Evolutionary conservation across 768 basidiomycete species (phyloP), one percentile per base, ranked within the genome.

Genomic region (Amanita jacksonii): DNA sequence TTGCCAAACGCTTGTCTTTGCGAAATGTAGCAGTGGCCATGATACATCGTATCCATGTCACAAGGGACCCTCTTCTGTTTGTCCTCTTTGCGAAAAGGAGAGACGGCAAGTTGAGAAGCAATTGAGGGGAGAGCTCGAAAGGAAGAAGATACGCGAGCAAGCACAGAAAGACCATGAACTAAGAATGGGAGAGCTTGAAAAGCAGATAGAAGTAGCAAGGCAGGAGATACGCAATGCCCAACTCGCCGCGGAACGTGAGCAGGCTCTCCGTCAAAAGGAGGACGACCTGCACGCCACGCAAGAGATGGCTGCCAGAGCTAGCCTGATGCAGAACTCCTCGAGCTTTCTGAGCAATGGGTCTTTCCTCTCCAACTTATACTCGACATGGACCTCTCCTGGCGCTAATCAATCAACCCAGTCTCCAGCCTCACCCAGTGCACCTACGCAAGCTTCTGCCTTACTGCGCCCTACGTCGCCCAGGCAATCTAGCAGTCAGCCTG

Each of bases 11-110:
- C 45, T 63, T 18, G 51, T 76, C 32, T 43, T 49, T 0, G 49
- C 39, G 1, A 62, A 58, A 24, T 85, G 81, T 52, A 45, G 62
- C 0, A 61, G 63, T 1, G 64, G 64, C 0, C 82, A 85, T 47
- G 47, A 47, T 4, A 24, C n/a, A 3, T 43, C 43, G 5, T 35
- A 43, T 28, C 5, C 13, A 10, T 84, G 81, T 44, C 55, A 61
- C 33, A 48, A 72, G 38, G 55, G 50, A 0, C 51, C 49, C 1
- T 68, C 69, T 1, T 42, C 57, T 0, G 51, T 53, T 1, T 82
- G 80, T 51, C 20, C 27, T 7, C 53, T 61, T 19, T 82, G 80
- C 55, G 69, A 75, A n/a, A 61, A 43, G 16, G 70, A 71, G 45
- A 58, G 65, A 46, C 23, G 24, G 19, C 28, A 18, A 8, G 37